Evolutionary conservation across 1,284 basidiomycete genomes (phyloP), one percentile per base, ranked within the genome.

Genomic region (Omphalotus olearius): DNA sequence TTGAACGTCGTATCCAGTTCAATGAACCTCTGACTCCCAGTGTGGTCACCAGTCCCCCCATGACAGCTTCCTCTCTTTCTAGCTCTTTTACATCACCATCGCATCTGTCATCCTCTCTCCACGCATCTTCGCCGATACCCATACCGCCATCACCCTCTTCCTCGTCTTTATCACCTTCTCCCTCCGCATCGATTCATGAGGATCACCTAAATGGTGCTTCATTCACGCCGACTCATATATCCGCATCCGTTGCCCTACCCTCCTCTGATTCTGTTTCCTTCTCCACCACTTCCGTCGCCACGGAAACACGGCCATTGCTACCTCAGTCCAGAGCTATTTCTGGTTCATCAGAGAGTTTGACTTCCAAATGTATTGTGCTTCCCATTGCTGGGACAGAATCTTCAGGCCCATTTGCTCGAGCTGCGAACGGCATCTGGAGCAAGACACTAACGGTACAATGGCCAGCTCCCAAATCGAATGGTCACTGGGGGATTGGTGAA

Each of bases 401-500:
- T 11, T 72, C 75, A 0, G 80, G 78, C 23, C 69, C 70, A 33
- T 85, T 87, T 61, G 60, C 72, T 40, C 74, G 69, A 47, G 79
- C 85, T 59, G 63, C 69, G 2, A 65, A 73, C 45, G 83, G 83
- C 39, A 65, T 80, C 7, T 87, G 79, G 78, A 73, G 67, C 45
- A 81, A 83, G 63, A 83, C 77, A 2, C 65, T 89, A 40, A 80
- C 82, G 6, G 66, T 88, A 36, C 83, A 84, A 58, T 88, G 88
- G 82, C 88, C 88, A 6, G 75, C 79, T 39, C 66, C 75, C 47
- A 86, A 83, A 60, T 80, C 84, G 6, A 75, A 75, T 52, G 79
- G 76, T 59, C 78, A 84, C 23, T 91, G 88, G 88, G 78, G 85
- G 7, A 75, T 87, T 53, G 88, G 88, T 14, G 87, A 90, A 69